Percentiles rank a stretch among this genome's conserved stretches.
These are phyloP conservation scores for Sequoia sempervirens DNA, from an alignment of 75 land plant genomes.

Conservation along the genomic window DNA sequence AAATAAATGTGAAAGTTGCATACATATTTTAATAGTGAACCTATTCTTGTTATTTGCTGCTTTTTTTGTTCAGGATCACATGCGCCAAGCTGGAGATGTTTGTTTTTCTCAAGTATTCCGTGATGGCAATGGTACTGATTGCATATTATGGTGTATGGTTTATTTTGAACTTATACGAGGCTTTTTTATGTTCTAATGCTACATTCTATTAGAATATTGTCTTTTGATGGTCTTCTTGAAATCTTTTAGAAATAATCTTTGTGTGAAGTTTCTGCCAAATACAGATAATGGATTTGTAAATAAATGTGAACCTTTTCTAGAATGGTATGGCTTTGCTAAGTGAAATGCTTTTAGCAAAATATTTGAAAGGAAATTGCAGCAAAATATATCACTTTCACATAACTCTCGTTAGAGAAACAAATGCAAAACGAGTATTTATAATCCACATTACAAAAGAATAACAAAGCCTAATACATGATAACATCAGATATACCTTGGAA, in stretches of 20 bases:
- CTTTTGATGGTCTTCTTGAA: not conserved
- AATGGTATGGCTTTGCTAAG: not conserved
- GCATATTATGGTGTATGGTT: not conserved
- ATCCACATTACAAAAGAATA: too few species aligned
- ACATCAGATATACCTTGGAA: too few species aligned
- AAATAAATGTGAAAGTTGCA: not conserved
- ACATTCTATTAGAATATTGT: not conserved
- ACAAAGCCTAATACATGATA: too few species aligned
- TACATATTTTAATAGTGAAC: not conserved
- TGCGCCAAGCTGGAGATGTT: constrained; percentile 30
- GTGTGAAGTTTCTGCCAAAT: not conserved
- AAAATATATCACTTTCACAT: too few species aligned
- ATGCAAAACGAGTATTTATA: too few species aligned
- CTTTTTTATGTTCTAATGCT: not conserved
- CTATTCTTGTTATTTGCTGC: not conserved
- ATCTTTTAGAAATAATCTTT: too few species aligned
- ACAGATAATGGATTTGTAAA: too few species aligned
- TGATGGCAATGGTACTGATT: constrained; percentile 11
- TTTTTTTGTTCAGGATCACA: constrained; percentile 20
- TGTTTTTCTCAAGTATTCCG: constrained; percentile 37
- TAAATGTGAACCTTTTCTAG: not conserved
- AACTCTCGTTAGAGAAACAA: too few species aligned
- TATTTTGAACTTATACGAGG: not conserved
- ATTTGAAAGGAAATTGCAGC: not conserved
- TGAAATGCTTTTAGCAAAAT: not conserved